Percentiles rank a stretch among this genome's conserved stretches.
These are phyloP conservation scores for Pseudogymnoascus destructans DNA, from an alignment of 2,329 filamentous ascomycete species.

Conservation along the genomic window DNA sequence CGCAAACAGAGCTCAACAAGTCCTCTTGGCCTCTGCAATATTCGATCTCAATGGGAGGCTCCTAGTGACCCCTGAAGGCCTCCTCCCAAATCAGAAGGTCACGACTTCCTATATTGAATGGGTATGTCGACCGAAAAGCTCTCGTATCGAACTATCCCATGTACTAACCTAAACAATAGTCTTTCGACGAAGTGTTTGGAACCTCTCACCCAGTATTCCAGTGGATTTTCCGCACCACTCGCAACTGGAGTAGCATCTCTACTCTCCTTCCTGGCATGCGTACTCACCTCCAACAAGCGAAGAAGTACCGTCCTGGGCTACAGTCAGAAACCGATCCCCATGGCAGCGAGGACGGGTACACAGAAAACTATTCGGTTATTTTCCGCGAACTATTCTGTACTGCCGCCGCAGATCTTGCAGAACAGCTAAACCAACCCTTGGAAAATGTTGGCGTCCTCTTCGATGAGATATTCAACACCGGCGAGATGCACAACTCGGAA, in stretches of 20 bases:
- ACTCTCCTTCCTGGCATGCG: conserved; percentile 61
- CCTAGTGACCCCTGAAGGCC: conserved; percentile 55
- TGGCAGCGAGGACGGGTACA: conserved; percentile 41
- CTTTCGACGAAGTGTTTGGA: conserved; percentile 61
- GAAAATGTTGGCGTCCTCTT: conserved; percentile 56
- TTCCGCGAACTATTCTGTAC: conserved; percentile 78
- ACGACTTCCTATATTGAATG: conserved; percentile 63
- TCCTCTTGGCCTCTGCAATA: conserved; percentile 44
- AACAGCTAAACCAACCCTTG: conserved; percentile 49
- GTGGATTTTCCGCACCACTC: conserved; percentile 74
- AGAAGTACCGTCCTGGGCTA: conserved; percentile 26
- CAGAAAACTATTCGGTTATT: conserved; percentile 58
- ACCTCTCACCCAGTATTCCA: conserved; percentile 68
- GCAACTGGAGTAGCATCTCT: conserved; percentile 59
- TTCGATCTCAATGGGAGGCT: conserved; percentile 56
- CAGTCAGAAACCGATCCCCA: conserved; percentile 33
- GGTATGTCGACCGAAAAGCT: conserved; percentile 27
- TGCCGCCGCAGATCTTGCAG: conserved; percentile 61
- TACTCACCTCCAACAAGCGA: conserved; percentile 47
- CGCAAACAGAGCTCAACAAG: conserved; percentile 35
- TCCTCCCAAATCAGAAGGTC: conserved; percentile 61
- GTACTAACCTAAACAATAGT: conserved; percentile 26
- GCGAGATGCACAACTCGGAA: conserved; percentile 23
- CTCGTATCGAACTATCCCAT: neutral
- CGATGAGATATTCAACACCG: conserved; percentile 62